Evolutionary conservation across 2,329 filamentous ascomycete species (phyloP).

Genomic region (Venturia nashicola): DNA sequence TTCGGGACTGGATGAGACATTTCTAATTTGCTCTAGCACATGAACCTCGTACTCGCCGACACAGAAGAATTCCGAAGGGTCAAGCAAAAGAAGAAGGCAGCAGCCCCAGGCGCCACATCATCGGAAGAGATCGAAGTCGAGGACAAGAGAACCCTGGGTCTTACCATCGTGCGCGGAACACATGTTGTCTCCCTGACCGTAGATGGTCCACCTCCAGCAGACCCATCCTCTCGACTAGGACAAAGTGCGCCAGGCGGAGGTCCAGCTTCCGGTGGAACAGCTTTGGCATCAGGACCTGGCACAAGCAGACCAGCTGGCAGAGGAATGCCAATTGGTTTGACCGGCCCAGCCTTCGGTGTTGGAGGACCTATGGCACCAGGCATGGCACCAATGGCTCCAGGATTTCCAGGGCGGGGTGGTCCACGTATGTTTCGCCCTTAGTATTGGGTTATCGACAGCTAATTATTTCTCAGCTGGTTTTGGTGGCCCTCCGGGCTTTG

Average conservation of each 20-base stretch:
- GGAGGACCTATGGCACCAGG: constrained; percentile 47
- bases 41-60: constrained; percentile 97
- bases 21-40: constrained; percentile 51
- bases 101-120: constrained; percentile 48
- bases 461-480: constrained; percentile 17
- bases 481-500: constrained; percentile 16
- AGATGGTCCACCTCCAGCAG: constrained; percentile 88
- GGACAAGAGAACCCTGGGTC: constrained; percentile 92
- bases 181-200: constrained; percentile 92
- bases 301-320: constrained; percentile 85
- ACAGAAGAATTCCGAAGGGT: constrained; percentile 95
- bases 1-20: neutral
- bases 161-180: constrained; percentile 88
- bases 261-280: constrained; percentile 43
- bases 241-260: constrained; percentile 55
- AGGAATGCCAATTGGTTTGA: constrained; percentile 69
- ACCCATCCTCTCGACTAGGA: constrained; percentile 81
- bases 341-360: constrained; percentile 79
- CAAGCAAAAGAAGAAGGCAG: constrained; percentile 62
- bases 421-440: constrained; percentile 16
- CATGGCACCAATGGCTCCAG: constrained; percentile 24
- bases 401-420: constrained; percentile 12
- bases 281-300: constrained; percentile 69
- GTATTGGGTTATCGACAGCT: constrained; percentile 11
- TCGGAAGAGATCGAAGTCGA: constrained; percentile 68